Evolutionary conservation across 2,329 filamentous ascomycete genomes (phyloP).

Genomic region (Fusarium multiceps): DNA sequence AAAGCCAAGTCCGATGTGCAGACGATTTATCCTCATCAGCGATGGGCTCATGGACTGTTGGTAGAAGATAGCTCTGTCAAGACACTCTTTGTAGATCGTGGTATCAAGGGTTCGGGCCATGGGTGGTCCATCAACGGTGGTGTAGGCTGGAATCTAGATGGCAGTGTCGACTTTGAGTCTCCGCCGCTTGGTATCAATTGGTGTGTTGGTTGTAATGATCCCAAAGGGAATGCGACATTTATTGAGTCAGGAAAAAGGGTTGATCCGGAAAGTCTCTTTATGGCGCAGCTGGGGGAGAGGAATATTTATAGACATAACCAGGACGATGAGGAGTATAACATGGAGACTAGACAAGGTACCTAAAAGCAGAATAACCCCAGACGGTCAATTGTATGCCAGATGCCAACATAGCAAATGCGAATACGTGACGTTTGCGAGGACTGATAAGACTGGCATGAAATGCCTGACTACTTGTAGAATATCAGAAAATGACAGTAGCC

Average conservation of each 20-base stretch:
- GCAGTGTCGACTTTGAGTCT: slow-evolving; percentile 14
- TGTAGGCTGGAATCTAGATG: slow-evolving; percentile 37
- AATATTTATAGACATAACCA: background rate
- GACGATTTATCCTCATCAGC: slow-evolving; percentile 38
- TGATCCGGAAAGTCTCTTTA: slow-evolving; percentile 30
- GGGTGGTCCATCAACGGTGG: slow-evolving; percentile 43
- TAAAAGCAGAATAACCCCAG: too few species aligned
- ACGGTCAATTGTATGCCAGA: too few species aligned
- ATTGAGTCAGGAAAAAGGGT: background rate
- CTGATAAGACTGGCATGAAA: too few species aligned
- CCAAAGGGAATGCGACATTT: slow-evolving; percentile 28
- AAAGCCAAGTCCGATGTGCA: slow-evolving; percentile 23
- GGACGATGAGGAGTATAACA: background rate
- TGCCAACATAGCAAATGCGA: too few species aligned
- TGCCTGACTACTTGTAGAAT: too few species aligned
- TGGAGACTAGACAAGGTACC: background rate
- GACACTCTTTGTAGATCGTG: slow-evolving; percentile 22
- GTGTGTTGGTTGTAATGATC: slow-evolving; percentile 27
- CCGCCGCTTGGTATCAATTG: slow-evolving; percentile 40
- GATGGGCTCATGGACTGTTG: slow-evolving; percentile 40
- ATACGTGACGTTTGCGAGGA: too few species aligned
- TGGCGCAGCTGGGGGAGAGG: slow-evolving; percentile 18
- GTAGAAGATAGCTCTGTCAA: slow-evolving; percentile 30
- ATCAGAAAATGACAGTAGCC: too few species aligned
- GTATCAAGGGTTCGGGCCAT: slow-evolving; percentile 30